Percentiles rank a stretch among this genome's conserved stretches.
These are phyloP conservation scores for Colletotrichum viniferum DNA, from an alignment of 2,329 filamentous ascomycete genomes.

Conservation along the genomic window DNA sequence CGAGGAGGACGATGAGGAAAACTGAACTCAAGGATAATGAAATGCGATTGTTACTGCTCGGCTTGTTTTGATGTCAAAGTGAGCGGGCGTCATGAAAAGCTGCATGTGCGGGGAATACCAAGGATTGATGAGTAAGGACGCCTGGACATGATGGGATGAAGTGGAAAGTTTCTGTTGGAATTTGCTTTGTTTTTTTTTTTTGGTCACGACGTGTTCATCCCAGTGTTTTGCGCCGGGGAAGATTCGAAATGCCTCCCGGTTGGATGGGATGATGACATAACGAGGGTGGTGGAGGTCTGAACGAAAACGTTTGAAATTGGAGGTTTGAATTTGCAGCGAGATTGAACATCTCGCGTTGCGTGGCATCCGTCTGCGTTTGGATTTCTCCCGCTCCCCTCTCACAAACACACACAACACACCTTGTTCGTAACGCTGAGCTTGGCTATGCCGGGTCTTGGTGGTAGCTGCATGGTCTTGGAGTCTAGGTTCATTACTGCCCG, in stretches of 20 bases:
- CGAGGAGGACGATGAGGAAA: constrained; percentile 74
- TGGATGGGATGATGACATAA: background rate
- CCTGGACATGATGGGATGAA: background rate
- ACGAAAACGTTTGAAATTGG: background rate
- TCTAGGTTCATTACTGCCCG: background rate
- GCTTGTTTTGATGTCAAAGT: background rate
- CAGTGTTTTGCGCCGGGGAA: background rate
- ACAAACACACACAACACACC: background rate
- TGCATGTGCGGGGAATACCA: background rate
- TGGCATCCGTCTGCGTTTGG: background rate
- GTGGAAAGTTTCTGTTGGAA: background rate
- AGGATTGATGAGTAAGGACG: background rate
- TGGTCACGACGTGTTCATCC: background rate
- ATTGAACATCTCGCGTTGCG: background rate
- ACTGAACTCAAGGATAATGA: constrained; percentile 14
- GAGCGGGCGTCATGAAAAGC: background rate
- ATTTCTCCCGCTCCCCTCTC: background rate
- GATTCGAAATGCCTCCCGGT: background rate
- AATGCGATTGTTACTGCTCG: background rate
- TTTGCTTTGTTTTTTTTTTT: background rate
- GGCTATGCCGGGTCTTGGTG: background rate
- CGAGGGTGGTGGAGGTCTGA: background rate
- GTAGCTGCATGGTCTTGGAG: background rate
- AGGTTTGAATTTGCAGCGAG: background rate
- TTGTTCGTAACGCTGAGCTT: background rate